phyloP scores from a whole-genome alignment of 73 alveolate species.

The Effrenium voratum region DNA sequence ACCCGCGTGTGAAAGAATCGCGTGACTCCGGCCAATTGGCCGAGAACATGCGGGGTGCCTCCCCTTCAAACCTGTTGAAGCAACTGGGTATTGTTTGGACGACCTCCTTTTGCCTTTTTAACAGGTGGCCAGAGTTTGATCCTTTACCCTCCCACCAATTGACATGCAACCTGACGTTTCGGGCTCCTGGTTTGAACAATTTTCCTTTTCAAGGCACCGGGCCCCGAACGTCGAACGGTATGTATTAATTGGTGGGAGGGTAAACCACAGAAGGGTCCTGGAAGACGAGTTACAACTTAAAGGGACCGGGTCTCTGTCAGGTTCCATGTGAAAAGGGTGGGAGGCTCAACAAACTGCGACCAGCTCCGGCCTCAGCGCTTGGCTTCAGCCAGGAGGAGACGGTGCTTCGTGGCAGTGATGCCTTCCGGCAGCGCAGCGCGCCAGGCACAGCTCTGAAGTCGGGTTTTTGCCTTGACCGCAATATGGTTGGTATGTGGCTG shows the following conservation, averaged over 20 bases:
- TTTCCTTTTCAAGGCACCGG: background rate
- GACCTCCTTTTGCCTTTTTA: too few relatives aligned
- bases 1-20: too few relatives aligned
- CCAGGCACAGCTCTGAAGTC: background rate
- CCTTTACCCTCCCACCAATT: too few relatives aligned
- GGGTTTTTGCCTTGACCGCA: background rate
- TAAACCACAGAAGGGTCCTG: background rate
- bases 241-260: background rate
- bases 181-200: too few relatives aligned
- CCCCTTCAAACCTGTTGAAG: too few relatives aligned
- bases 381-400: constrained; percentile 88
- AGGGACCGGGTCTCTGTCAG: background rate
- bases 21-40: too few relatives aligned
- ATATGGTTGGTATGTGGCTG: background rate
- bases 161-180: too few relatives aligned
- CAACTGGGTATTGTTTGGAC: too few relatives aligned
- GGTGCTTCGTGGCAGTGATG: constrained; percentile 45
- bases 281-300: background rate
- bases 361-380: too few relatives aligned
- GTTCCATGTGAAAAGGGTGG: background rate
- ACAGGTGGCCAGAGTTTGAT: too few relatives aligned
- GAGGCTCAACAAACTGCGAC: background rate
- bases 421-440: constrained; percentile 83
- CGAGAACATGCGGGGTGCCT: too few relatives aligned
- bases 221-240: background rate